Conservation (phyloP, 2,329 filamentous ascomycete genomes). For the Apiospora rasikravindrae region DNA sequence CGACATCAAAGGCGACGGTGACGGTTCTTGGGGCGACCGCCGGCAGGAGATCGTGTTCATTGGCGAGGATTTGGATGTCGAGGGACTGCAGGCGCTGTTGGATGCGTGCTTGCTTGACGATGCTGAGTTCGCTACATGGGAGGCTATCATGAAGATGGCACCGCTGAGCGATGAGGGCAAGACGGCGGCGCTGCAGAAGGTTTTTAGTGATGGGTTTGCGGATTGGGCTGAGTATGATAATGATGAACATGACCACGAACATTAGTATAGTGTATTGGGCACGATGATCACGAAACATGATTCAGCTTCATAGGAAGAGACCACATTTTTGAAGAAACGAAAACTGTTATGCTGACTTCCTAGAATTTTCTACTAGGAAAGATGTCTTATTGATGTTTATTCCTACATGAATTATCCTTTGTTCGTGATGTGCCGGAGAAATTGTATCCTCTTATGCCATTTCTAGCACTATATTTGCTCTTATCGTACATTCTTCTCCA, state of each 20-base stretch:
- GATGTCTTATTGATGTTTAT: too few relatives aligned
- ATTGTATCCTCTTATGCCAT: too few relatives aligned
- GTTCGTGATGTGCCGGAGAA: too few relatives aligned
- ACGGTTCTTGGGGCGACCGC: conserved; percentile 69
- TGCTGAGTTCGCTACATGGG: conserved; percentile 55
- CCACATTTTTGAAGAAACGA: not conserved
- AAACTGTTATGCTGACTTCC: too few relatives aligned
- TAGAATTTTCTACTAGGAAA: too few relatives aligned
- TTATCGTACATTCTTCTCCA: too few relatives aligned
- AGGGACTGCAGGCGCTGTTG: conserved; percentile 51
- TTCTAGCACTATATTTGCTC: too few relatives aligned
- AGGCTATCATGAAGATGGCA: conserved; percentile 32
- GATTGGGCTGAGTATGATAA: conserved; percentile 41
- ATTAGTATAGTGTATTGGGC: conserved; percentile 22
- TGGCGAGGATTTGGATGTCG: conserved; percentile 65
- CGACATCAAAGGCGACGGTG: conserved; percentile 51
- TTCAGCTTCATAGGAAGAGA: not conserved
- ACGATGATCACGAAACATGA: not conserved
- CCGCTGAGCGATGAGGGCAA: conserved; percentile 24
- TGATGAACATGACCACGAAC: conserved; percentile 30
- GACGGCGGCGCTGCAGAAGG: conserved; percentile 30
- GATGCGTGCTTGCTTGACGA: conserved; percentile 68
- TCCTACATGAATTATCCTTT: too few relatives aligned
- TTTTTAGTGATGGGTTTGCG: conserved; percentile 40
- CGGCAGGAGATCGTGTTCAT: conserved; percentile 78